phyloP scores from a whole-genome alignment of 1,284 basidiomycete species.

The Leucoagaricus sp. region DNA sequence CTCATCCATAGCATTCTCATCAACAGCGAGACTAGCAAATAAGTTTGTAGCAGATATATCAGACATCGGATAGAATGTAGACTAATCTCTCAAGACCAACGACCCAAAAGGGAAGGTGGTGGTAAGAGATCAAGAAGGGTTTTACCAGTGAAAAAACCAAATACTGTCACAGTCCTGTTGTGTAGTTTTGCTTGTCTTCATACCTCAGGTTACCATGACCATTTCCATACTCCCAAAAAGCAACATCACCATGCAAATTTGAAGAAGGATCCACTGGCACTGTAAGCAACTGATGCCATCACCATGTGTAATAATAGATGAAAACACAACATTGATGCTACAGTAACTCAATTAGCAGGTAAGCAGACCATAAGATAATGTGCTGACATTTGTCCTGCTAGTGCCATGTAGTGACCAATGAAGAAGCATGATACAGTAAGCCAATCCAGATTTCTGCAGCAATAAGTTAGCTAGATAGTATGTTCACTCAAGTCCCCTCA shows the following conservation, averaged over 20 bases:
- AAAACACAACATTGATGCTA: not conserved
- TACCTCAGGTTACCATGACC: not conserved
- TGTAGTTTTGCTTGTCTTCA: too few relatives aligned
- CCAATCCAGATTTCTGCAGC: not conserved
- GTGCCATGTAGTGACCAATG: not conserved
- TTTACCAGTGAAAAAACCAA: too few relatives aligned
- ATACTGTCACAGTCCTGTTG: too few relatives aligned
- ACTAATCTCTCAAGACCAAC: too few relatives aligned
- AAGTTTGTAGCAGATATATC: too few relatives aligned
- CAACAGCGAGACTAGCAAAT: too few relatives aligned
- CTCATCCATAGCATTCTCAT: too few relatives aligned
- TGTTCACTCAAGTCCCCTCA: not conserved
- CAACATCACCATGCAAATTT: not conserved
- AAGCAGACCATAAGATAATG: too few relatives aligned
- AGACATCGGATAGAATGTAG: too few relatives aligned
- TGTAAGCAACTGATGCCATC: not conserved
- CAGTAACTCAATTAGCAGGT: not conserved
- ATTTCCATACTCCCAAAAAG: not conserved
- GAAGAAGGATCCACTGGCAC: not conserved
- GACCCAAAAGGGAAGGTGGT: too few relatives aligned
- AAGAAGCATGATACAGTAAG: not conserved
- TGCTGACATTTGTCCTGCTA: not conserved
- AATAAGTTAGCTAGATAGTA: not conserved
- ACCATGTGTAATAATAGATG: not conserved
- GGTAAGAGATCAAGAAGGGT: too few relatives aligned